Evolutionary conservation across 108 stramenopile species (phyloP), one percentile per base, ranked within the genome.

Genomic region (Epithemia pelagica): DNA sequence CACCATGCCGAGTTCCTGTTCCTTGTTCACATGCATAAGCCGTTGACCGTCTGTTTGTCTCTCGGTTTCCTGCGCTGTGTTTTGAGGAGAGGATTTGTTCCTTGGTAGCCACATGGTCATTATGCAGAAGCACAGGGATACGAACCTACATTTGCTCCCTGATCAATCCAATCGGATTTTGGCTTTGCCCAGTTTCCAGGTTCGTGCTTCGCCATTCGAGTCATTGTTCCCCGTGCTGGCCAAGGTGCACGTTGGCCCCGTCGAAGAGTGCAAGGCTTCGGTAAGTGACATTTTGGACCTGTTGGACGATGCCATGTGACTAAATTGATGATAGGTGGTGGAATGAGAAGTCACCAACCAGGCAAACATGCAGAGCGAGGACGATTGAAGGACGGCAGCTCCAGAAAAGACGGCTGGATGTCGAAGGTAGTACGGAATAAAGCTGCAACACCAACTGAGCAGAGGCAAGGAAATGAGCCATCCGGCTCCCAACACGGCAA

Each of bases 401-500:
- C 83, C 80, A 54, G 76, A 59, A 29, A 80, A 77, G 26, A 92
- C 73, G 20, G 87, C 75, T 19, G 83, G 85, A 77, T 92, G 88
- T 8, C 85, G 75, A 51, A 69, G 66, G 66, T 92, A 73, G 30
- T 76, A 88, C 0, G 88, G 85, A 53, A 92, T 53, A 5, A 76
- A 69, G 20, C 75, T 80, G 57, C 75, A 79, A 59, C 82, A 77
- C 79, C 75, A 78, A 3, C 80, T 77, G 30, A 92, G 64, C 28
- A 87, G 64, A 10, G 91, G 91, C 56, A 92, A 57, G 2, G 83
- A 82, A 57, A 81, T 74, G 65, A 90, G 89, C 79, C 89, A 92
- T 10, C 75, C 51, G 27, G 77, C 69, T 8, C 91, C 91, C 1
- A 90, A 81, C 25, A 90, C 54, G 1, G 73, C 85, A 54, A 92